Evolutionary conservation across 768 basidiomycete species (phyloP).

Genomic region (Clavaria fumosa): DNA sequence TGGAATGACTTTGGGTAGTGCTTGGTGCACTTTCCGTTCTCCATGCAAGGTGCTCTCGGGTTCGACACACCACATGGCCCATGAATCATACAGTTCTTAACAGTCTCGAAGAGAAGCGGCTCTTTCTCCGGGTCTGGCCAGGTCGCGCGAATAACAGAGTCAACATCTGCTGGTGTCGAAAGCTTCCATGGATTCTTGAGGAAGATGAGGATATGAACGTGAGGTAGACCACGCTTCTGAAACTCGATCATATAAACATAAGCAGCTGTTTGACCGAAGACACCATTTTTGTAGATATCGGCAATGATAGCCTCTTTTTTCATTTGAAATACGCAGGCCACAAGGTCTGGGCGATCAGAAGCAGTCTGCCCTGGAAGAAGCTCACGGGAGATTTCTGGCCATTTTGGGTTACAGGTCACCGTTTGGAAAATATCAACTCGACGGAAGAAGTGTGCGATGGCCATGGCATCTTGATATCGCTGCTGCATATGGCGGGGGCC

Average conservation of each 20-base stretch:
- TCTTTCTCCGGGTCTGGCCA: conserved; percentile 26
- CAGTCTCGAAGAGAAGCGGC: conserved; percentile 25
- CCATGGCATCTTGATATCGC: conserved; percentile 19
- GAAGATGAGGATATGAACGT: conserved; percentile 28
- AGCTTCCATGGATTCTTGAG: conserved; percentile 20
- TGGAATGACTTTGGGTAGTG: conserved; percentile 28
- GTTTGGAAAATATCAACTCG: conserved; percentile 24
- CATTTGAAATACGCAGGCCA: conserved; percentile 22
- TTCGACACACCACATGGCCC: conserved; percentile 27
- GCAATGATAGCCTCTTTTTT: conserved; percentile 16
- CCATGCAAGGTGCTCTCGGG: conserved; percentile 25
- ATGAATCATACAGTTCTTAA: conserved; percentile 32
- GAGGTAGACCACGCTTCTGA: conserved; percentile 27
- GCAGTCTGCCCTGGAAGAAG: conserved; percentile 20
- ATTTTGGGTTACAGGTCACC: conserved; percentile 26
- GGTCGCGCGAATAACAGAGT: conserved; percentile 24
- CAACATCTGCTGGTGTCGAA: conserved; percentile 20
- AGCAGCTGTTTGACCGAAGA: conserved; percentile 23
- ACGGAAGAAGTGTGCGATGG: conserved; percentile 17
- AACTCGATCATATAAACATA: conserved; percentile 24
- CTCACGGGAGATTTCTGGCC: conserved; percentile 22
- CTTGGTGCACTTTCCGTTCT: conserved; percentile 26
- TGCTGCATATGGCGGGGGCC: conserved; percentile 13
- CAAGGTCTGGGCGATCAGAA: conserved; percentile 21
- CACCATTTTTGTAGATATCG: conserved; percentile 15